Evolutionary conservation across 148 eudicot species (phyloP).

Genomic region (Pharnaceum exiguum): DNA sequence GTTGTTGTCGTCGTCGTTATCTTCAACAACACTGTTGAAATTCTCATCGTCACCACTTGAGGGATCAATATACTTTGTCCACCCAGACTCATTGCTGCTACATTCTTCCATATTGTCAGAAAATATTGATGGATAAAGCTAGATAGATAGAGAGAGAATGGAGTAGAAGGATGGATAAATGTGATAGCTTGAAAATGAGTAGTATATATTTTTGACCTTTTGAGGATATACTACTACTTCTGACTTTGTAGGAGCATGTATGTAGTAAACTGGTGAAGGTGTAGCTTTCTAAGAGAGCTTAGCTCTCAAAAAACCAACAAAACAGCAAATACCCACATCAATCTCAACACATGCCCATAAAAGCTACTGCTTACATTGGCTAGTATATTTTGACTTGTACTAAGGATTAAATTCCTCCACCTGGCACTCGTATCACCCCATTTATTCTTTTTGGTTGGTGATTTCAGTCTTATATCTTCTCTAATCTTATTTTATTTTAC

Average conservation of each 20-base stretch:
- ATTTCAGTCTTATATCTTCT: too few species aligned
- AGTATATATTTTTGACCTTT: not conserved
- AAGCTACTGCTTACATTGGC: slow-evolving; percentile 16
- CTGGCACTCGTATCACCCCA: slow-evolving; percentile 23
- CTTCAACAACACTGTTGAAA: slow-evolving; percentile 11
- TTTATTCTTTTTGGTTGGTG: slow-evolving; percentile 14
- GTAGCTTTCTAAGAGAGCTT: slow-evolving; percentile 1
- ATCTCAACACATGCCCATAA: slow-evolving; percentile 19
- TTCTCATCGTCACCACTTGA: slow-evolving; percentile 15
- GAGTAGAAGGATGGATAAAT: not conserved
- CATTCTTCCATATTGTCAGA: slow-evolving; percentile 46
- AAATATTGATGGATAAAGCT: slow-evolving; percentile 18
- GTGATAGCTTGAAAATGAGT: too few species aligned
- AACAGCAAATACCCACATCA: slow-evolving; percentile 24
- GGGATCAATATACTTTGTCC: slow-evolving; percentile 78
- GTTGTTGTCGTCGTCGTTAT: slow-evolving; percentile 14
- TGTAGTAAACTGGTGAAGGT: not conserved
- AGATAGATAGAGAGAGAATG: slow-evolving; percentile 15
- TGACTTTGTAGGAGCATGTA: not conserved
- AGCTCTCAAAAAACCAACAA: slow-evolving; percentile 18
- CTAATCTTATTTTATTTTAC: too few species aligned
- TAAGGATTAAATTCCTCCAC: slow-evolving; percentile 23
- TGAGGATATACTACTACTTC: not conserved
- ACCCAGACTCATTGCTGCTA: slow-evolving; percentile 76
- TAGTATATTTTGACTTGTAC: slow-evolving; percentile 26